These are phyloP conservation scores for Ganoderma multipileum DNA, from an alignment of 1,284 basidiomycete species.

Conservation along the genomic window DNA sequence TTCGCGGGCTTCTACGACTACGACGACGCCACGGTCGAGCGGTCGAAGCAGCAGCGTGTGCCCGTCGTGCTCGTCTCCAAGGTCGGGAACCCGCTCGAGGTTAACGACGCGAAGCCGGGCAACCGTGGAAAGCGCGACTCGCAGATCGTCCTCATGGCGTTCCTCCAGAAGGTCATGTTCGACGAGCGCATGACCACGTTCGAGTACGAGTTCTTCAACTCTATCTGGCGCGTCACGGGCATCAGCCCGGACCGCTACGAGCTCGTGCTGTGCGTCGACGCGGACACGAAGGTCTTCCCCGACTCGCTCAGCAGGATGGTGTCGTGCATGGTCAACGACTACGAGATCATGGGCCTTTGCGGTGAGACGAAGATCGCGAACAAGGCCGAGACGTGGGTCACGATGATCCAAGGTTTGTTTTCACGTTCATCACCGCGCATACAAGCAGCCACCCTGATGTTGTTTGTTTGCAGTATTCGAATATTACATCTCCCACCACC, in stretches of 20 bases:
- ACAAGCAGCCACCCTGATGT: slow-evolving; percentile 14
- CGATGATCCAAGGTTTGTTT: slow-evolving; percentile 93
- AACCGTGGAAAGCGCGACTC: slow-evolving; percentile 99
- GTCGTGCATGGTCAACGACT: slow-evolving; percentile 94
- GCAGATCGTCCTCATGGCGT: slow-evolving; percentile 97
- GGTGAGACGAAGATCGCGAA: slow-evolving; percentile 99
- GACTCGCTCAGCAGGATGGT: slow-evolving; percentile 93
- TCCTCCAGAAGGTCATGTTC: slow-evolving; percentile 99
- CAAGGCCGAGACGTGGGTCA: slow-evolving; percentile 97
- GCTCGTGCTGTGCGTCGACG: slow-evolving; percentile 96
- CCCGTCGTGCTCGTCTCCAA: slow-evolving; percentile 97
- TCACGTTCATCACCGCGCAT: slow-evolving; percentile 8
- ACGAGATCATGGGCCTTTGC: slow-evolving; percentile 98
- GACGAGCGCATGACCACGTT: slow-evolving; percentile 99
- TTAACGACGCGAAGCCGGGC: slow-evolving; percentile 90
- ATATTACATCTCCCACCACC: slow-evolving; percentile 99
- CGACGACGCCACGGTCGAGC: slow-evolving; percentile 91
- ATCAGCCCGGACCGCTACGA: slow-evolving; percentile 98
- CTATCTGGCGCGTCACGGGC: slow-evolving; percentile 93
- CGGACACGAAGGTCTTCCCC: slow-evolving; percentile 97
- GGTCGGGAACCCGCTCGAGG: slow-evolving; percentile 91
- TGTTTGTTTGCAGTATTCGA: slow-evolving; percentile 79
- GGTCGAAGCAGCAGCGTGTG: slow-evolving; percentile 95
- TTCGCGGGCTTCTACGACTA: slow-evolving; percentile 98
- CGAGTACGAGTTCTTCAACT: slow-evolving; percentile 99